Evolutionary conservation across 106 monocot genomes (phyloP).

Genomic region (Dendrobium chrysotoxum): DNA sequence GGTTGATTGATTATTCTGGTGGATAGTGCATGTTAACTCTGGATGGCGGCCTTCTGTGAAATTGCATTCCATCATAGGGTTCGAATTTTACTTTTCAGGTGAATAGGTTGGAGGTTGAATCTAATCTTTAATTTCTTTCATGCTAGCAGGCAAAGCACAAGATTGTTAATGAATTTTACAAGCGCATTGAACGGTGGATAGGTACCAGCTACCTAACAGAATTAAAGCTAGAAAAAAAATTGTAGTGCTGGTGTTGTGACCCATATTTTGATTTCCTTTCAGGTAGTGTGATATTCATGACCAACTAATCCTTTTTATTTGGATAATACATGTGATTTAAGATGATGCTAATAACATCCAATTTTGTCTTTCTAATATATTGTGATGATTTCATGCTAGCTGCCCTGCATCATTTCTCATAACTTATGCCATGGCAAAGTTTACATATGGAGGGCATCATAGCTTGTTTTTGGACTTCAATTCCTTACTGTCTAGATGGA

Average conservation of each 20-base stretch:
- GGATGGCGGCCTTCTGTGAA: too few species aligned
- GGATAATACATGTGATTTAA: background rate
- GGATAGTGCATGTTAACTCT: too few species aligned
- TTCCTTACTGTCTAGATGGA: constrained; percentile 10
- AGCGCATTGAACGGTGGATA: too few species aligned
- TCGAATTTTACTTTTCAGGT: too few species aligned
- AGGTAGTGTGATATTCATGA: background rate
- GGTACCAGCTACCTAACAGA: too few species aligned
- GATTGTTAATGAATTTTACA: too few species aligned
- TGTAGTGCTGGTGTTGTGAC: background rate
- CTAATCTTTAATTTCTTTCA: too few species aligned
- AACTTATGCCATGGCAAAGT: background rate
- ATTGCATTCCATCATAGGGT: too few species aligned
- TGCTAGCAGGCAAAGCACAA: too few species aligned
- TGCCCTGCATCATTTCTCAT: background rate
- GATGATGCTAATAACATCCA: background rate
- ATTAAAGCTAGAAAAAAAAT: too few species aligned
- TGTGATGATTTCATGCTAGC: background rate
- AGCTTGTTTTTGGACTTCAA: constrained; percentile 10
- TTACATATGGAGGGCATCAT: background rate
- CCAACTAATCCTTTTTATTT: background rate
- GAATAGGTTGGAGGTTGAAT: too few species aligned
- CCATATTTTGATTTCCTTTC: background rate
- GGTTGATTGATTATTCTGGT: too few species aligned
- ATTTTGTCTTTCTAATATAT: background rate